A percentile compares a stretch with the other conserved stretches of the same genome.
phyloP scores from a whole-genome alignment of 2,329 filamentous ascomycete species.

The Pseudogymnoascus sp. region DNA sequence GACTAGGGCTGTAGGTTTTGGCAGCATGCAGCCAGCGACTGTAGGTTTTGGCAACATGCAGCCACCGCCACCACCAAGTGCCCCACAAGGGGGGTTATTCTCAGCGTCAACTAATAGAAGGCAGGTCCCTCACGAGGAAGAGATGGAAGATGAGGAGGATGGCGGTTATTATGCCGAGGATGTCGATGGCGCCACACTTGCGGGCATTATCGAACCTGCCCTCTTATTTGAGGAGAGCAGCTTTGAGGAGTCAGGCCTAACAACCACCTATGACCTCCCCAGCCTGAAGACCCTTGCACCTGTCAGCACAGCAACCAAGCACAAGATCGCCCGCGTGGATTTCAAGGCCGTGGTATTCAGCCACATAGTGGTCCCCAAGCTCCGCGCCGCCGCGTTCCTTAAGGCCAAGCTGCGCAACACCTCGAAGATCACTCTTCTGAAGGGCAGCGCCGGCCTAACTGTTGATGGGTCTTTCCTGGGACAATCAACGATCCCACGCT shows the following conservation, averaged over 20 bases:
- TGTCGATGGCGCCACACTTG: constrained; percentile 12
- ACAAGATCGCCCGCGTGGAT: constrained; percentile 49
- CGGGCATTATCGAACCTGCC: constrained; percentile 12
- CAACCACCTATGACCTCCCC: constrained; percentile 53
- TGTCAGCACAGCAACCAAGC: constrained; percentile 43
- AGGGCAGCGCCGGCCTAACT: constrained; percentile 48
- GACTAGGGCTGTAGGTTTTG: neutral
- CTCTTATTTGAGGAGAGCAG: constrained; percentile 44
- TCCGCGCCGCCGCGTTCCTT: constrained; percentile 51
- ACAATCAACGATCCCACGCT: constrained; percentile 45
- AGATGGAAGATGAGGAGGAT: constrained; percentile 15
- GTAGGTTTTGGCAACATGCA: too few relatives aligned
- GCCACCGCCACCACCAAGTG: neutral
- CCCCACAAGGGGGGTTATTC: neutral
- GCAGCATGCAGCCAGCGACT: neutral
- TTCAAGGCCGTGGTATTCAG: constrained; percentile 45
- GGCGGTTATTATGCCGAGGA: constrained; percentile 11
- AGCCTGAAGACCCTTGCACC: constrained; percentile 49
- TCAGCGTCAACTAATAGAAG: neutral
- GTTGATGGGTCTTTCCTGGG: constrained; percentile 58
- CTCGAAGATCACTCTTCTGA: constrained; percentile 47
- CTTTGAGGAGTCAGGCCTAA: constrained; percentile 52
- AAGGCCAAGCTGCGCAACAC: constrained; percentile 49
- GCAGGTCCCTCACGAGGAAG: neutral
- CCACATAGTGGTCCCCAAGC: constrained; percentile 53